A percentile compares a stretch with the other conserved stretches of the same genome.
phyloP scores from a whole-genome alignment of 2,329 filamentous ascomycete species.

The Immersiporthe knoxdaviesiana region DNA sequence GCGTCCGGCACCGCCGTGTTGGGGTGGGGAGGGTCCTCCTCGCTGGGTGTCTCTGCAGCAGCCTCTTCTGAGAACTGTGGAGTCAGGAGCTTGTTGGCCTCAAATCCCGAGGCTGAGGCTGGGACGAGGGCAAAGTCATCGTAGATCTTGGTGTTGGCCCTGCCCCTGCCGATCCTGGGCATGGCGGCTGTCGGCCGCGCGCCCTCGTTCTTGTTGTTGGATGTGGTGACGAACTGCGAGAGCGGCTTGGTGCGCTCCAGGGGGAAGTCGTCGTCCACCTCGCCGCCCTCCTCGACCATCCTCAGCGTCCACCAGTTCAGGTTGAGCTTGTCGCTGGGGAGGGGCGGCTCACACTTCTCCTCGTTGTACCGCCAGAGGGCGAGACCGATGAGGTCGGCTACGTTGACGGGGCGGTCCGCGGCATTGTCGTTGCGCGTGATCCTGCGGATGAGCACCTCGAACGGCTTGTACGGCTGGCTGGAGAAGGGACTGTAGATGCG shows the following conservation, averaged over 20 bases:
- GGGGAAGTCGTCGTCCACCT: conserved; percentile 84
- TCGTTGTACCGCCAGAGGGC: conserved; percentile 78
- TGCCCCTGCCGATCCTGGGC: conserved; percentile 62
- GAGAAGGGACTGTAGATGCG: conserved; percentile 79
- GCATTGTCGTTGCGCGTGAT: conserved; percentile 70
- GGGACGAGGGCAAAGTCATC: conserved; percentile 82
- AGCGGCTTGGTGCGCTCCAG: conserved; percentile 74
- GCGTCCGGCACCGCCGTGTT: conserved; percentile 35
- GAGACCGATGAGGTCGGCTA: conserved; percentile 81
- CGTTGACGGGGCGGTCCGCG: conserved; percentile 65
- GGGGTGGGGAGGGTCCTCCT: conserved; percentile 54
- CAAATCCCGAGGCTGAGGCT: conserved; percentile 69
- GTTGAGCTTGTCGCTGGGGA: conserved; percentile 69
- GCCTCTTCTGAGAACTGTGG: conserved; percentile 66
- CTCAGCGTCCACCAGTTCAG: conserved; percentile 82
- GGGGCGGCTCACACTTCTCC: conserved; percentile 70
- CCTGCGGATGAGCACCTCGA: conserved; percentile 72
- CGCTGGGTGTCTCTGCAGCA: conserved; percentile 41
- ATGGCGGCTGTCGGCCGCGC: conserved; percentile 45
- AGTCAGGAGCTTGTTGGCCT: conserved; percentile 69
- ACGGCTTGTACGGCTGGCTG: conserved; percentile 63
- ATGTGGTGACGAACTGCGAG: conserved; percentile 60
- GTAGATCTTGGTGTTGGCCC: conserved; percentile 78
- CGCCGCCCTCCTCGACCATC: conserved; percentile 83
- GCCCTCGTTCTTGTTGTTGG: conserved; percentile 30